Evolutionary conservation across 441 rosid genomes (phyloP).

Genomic region (Macaranga tanarius): DNA sequence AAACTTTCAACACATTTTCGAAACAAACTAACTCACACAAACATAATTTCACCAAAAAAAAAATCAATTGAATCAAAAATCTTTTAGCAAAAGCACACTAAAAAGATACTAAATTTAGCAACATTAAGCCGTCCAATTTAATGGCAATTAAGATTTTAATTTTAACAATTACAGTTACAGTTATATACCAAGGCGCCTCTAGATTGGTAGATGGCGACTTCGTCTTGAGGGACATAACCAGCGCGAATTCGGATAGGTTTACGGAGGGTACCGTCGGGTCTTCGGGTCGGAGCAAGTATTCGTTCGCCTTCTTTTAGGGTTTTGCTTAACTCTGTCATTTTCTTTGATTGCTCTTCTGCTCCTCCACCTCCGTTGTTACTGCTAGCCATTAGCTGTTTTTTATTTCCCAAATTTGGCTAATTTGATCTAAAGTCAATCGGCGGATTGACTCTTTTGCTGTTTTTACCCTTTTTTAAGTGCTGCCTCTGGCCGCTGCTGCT

Average conservation of each 20-base stretch:
- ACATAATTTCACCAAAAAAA: too few species aligned
- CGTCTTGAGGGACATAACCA: slow-evolving; percentile 79
- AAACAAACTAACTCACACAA: too few species aligned
- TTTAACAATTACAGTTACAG: neutral
- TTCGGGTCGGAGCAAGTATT: slow-evolving; percentile 68
- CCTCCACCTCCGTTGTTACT: slow-evolving; percentile 34
- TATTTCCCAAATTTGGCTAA: neutral
- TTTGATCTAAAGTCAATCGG: too few species aligned
- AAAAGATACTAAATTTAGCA: too few species aligned
- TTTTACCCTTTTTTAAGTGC: too few species aligned
- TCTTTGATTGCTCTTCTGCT: slow-evolving; percentile 46
- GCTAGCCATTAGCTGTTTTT: slow-evolving; percentile 38
- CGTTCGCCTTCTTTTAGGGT: slow-evolving; percentile 97
- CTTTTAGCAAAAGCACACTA: too few species aligned
- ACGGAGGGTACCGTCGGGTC: slow-evolving; percentile 87
- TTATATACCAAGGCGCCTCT: slow-evolving; percentile 77
- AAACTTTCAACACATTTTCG: too few species aligned
- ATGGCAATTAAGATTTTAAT: too few species aligned
- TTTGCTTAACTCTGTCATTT: slow-evolving; percentile 74
- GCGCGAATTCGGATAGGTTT: slow-evolving; percentile 90
- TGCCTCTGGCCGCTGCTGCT: too few species aligned
- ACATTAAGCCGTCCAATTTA: too few species aligned
- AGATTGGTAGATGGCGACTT: slow-evolving; percentile 85
- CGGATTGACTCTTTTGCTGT: too few species aligned
- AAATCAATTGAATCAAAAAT: too few species aligned